A percentile compares a stretch with the other conserved stretches of the same genome.
Evolutionary conservation across 78 protist genomes (phyloP).

Genomic region (Guillardia theta): DNA sequence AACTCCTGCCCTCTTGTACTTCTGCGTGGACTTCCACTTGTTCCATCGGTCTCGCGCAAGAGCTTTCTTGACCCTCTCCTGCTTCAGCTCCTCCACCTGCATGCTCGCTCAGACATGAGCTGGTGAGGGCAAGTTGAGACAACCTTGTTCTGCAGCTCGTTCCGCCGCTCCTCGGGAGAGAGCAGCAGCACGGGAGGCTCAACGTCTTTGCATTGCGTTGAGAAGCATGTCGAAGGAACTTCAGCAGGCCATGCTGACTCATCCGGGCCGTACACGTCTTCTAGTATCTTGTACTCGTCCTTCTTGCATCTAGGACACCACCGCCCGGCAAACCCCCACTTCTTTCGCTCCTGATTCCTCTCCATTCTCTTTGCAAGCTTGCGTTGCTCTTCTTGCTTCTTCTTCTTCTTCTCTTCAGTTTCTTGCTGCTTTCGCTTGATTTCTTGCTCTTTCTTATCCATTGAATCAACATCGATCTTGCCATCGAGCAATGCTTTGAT

Average conservation of each 20-base stretch:
- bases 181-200: background rate
- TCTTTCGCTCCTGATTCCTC: background rate
- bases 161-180: background rate
- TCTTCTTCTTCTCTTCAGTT: background rate
- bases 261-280: background rate
- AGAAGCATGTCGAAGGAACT: background rate
- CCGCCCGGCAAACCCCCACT: conserved; percentile 13
- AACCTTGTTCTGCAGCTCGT: background rate
- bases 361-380: background rate
- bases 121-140: background rate
- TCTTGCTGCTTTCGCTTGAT: background rate
- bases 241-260: background rate
- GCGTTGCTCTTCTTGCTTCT: background rate
- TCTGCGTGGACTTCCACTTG: background rate
- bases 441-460: background rate
- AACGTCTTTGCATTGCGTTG: background rate
- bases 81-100: background rate
- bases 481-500: background rate
- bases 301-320: conserved; percentile 35
- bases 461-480: background rate
- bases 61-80: background rate
- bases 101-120: background rate
- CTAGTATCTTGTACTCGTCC: background rate
- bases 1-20: background rate
- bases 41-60: conserved; percentile 19